Conservation (phyloP, 768 basidiomycete species). For the Agaricus sinodeliciosus region DNA sequence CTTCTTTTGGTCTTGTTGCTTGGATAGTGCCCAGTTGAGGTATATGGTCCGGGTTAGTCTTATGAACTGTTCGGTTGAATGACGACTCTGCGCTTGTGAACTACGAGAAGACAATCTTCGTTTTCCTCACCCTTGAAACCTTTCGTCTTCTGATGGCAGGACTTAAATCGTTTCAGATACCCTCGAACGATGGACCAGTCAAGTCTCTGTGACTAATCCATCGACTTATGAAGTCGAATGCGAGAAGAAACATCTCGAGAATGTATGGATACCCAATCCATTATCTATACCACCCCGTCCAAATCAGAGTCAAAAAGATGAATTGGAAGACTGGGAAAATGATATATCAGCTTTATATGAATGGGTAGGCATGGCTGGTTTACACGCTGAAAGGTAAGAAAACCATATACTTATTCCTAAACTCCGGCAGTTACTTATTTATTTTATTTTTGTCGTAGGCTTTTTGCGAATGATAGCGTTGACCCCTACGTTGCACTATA, state of each 20-base stretch:
- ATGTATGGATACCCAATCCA: conserved; percentile 4
- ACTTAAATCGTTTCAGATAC: neutral
- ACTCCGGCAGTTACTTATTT: neutral
- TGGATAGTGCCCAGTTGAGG: neutral
- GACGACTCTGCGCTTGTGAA: too few species aligned
- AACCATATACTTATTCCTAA: neutral
- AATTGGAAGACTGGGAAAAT: conserved; percentile 44
- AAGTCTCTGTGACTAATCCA: neutral
- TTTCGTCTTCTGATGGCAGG: too few species aligned
- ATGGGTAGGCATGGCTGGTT: conserved; percentile 66
- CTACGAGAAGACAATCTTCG: too few species aligned
- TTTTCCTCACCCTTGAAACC: too few species aligned
- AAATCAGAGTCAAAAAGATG: conserved; percentile 20
- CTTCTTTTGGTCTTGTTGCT: neutral
- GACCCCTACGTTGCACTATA: conserved; percentile 69
- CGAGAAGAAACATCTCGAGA: conserved; percentile 1
- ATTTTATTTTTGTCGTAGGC: conserved; percentile 26
- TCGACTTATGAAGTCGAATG: conserved; percentile 1
- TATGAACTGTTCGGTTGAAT: too few species aligned
- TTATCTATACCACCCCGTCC: conserved; percentile 13
- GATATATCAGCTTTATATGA: conserved; percentile 48
- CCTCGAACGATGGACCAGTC: neutral
- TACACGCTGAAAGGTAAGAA: conserved; percentile 59
- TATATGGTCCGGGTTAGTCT: too few species aligned
- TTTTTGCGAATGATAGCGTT: conserved; percentile 54